phyloP scores from a whole-genome alignment of 1,284 basidiomycete species.

The Clitocybe nebularis region DNA sequence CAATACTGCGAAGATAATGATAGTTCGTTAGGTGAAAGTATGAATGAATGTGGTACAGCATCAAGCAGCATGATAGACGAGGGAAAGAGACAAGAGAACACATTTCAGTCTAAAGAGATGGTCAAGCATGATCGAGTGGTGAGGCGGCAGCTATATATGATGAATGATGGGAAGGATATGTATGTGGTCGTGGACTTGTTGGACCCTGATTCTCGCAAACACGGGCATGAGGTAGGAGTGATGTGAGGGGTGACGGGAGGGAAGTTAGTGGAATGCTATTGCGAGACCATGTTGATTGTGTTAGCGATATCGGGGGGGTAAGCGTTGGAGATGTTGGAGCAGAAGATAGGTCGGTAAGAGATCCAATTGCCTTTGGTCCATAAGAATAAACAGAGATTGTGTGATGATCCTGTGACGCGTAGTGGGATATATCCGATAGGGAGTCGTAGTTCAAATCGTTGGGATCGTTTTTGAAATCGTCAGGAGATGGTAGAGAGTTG shows the following conservation, averaged over 20 bases:
- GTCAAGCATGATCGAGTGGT: neutral
- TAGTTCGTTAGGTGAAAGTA: neutral
- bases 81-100: neutral
- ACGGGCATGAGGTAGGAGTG: slow-evolving; percentile 4
- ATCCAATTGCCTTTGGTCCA: neutral
- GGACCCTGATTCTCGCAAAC: slow-evolving; percentile 1
- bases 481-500: neutral
- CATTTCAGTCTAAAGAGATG: neutral
- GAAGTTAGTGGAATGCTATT: slow-evolving; percentile 4
- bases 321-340: slow-evolving; percentile 2
- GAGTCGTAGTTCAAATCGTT: slow-evolving; percentile 2
- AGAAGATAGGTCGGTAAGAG: slow-evolving; percentile 2
- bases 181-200: slow-evolving; percentile 9
- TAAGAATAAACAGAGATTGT: neutral
- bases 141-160: neutral
- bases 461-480: slow-evolving; percentile 1
- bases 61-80: slow-evolving; percentile 1
- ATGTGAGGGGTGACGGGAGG: slow-evolving; percentile 2
- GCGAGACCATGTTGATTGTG: neutral
- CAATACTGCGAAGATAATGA: neutral
- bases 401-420: neutral
- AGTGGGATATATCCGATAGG: slow-evolving; percentile 4
- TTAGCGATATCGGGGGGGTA: neutral
- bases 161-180: slow-evolving; percentile 7
- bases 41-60: neutral